phyloP scores from a whole-genome alignment of 192 early-diverging fungal genomes.

The Obelidium mucronatum region DNA sequence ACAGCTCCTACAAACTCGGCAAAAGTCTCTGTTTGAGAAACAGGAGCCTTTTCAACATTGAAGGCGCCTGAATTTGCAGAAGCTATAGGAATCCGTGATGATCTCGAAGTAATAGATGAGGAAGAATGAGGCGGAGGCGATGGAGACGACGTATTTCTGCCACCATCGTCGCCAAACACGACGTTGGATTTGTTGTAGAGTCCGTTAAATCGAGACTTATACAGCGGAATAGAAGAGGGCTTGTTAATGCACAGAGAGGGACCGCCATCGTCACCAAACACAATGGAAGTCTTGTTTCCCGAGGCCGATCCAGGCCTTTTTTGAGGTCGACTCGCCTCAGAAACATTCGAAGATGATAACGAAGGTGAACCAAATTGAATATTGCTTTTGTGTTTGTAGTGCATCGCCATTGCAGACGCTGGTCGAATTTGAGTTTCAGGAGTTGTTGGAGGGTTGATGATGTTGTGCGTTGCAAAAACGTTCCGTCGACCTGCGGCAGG shows the following conservation, averaged over 20 bases:
- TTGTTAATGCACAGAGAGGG: no score
- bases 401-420: not conserved
- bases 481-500: not conserved
- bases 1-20: no score
- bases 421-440: not conserved
- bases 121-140: not conserved
- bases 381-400: not conserved
- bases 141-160: not conserved
- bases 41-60: no score
- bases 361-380: not conserved
- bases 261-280: not conserved
- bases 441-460: not conserved
- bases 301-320: not conserved
- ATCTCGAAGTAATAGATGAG: not conserved
- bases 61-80: not conserved
- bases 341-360: not conserved
- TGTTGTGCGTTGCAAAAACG: not conserved
- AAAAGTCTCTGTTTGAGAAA: no score
- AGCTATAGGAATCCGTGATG: not conserved
- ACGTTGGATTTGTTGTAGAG: not conserved
- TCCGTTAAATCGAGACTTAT: not conserved
- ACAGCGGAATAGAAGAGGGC: not conserved
- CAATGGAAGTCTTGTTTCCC: not conserved
- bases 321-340: not conserved
- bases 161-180: slow-evolving; percentile 19